Evolutionary conservation across 495 filamentous ascomycete species (phyloP).

Genomic region (Talaromyces stipitatus): DNA sequence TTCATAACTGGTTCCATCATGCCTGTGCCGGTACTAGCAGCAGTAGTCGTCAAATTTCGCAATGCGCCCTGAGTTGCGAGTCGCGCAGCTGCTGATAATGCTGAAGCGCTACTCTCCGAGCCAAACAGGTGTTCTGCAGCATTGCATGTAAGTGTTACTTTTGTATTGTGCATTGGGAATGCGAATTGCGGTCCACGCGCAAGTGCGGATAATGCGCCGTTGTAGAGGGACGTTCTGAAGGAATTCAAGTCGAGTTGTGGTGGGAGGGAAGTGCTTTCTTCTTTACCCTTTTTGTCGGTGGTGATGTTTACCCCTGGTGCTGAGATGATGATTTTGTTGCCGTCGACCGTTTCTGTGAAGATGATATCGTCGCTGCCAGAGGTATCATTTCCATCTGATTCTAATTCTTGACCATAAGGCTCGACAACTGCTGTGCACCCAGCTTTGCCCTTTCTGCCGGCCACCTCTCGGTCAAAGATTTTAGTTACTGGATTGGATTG

Average conservation of each 20-base stretch:
- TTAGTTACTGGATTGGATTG: slow-evolving; percentile 45
- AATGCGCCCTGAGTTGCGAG: slow-evolving; percentile 62
- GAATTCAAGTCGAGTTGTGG: slow-evolving; percentile 47
- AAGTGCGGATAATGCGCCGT: slow-evolving; percentile 77
- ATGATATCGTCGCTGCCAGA: slow-evolving; percentile 16
- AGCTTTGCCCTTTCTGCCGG: slow-evolving; percentile 71
- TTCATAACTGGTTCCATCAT: slow-evolving; percentile 92
- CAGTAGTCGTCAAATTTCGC: slow-evolving; percentile 26
- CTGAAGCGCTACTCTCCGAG: slow-evolving; percentile 58
- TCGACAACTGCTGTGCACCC: slow-evolving; percentile 61
- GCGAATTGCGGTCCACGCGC: slow-evolving; percentile 71
- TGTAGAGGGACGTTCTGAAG: slow-evolving; percentile 59
- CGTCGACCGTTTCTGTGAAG: slow-evolving; percentile 26
- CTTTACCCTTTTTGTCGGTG: slow-evolving; percentile 24
- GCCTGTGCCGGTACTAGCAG: slow-evolving; percentile 26
- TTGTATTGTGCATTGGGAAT: slow-evolving; percentile 66
- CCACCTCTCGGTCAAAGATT: slow-evolving; percentile 69
- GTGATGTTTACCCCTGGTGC: slow-evolving; percentile 37
- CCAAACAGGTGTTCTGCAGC: slow-evolving; percentile 57
- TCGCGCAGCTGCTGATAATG: slow-evolving; percentile 70
- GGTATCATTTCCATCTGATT: slow-evolving; percentile 13
- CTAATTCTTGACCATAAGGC: slow-evolving; percentile 40
- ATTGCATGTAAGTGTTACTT: slow-evolving; percentile 63
- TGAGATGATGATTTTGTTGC: slow-evolving; percentile 55
- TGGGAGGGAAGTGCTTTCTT: slow-evolving; percentile 19